Evolutionary conservation across 1,284 basidiomycete species (phyloP), one percentile per base, ranked within the genome.

Genomic region (Spongispora temasekensis): DNA sequence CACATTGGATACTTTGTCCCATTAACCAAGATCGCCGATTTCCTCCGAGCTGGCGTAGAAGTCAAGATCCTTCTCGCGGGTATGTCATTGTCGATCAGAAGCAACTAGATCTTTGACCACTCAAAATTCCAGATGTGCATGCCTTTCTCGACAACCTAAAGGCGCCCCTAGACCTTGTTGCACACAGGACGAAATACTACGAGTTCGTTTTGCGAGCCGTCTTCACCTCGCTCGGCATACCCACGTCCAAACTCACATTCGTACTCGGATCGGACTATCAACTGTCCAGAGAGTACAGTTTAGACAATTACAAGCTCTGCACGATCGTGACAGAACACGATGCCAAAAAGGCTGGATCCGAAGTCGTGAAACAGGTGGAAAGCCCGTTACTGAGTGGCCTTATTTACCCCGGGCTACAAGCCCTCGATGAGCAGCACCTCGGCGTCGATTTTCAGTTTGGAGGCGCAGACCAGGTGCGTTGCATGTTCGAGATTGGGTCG

Each of bases 321-420:
- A 88, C 97, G 12, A 88, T 89, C 56, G 94, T 96, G 7, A 90
- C 95, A 1, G 95, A 98, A 72, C 95, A 98, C 76, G 97, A 98
- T 67, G 95, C 96, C 17, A 97, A 97, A 75, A 97, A 97, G 75
- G 97, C 97, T 0, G 97, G 97, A n/a, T 96, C 97, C 1, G 97
- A 99, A 73, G 97, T 99, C 55, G 97, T 99, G 68, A 99, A 99
- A 79, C 96, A 98, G 76, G 95, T 99, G 27, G 97, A 99, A 28
- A 51, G 50, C n/a, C 50, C 50, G 12, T 51, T 51, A 28, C 21
- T 51, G 50, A 51, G 50, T n/a, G 50, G 50, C 3, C n/a, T 51
- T 17, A 51, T 51, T 31, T 51, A 51, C 7, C 50, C 28, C n/a
- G 50, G 50, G 28, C 50, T 51, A 30, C 50, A 51, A 31, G 50